Evolutionary conservation across 1,139 yeast genomes (phyloP).

Genomic region (Pichia sp.): DNA sequence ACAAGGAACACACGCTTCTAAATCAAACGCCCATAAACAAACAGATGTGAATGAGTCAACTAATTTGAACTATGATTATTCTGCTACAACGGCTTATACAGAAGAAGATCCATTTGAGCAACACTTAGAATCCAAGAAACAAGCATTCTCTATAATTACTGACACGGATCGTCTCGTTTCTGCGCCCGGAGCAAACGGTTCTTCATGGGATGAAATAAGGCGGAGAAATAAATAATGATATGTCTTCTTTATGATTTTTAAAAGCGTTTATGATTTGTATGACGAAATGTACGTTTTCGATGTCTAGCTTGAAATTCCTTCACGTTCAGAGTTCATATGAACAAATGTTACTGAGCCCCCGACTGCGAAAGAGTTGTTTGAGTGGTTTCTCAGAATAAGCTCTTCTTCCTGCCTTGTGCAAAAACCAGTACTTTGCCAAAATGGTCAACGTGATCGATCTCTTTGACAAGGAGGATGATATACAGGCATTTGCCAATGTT

Average conservation of each 20-base stretch:
- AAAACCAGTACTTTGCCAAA: slow-evolving; percentile 10
- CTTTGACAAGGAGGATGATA: slow-evolving; percentile 19
- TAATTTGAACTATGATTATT: too few species aligned
- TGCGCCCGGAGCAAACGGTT: slow-evolving; percentile 6
- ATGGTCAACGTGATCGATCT: not conserved
- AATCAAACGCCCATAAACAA: not conserved
- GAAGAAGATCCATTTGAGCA: not conserved
- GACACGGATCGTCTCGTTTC: slow-evolving; percentile 7
- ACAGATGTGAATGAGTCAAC: not conserved
- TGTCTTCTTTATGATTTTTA: not conserved
- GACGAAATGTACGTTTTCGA: too few species aligned
- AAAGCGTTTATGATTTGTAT: too few species aligned
- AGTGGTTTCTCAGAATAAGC: too few species aligned
- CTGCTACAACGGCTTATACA: not conserved
- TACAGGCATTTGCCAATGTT: not conserved
- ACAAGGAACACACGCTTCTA: not conserved
- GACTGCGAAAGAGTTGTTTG: too few species aligned
- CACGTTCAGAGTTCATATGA: too few species aligned
- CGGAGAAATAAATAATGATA: not conserved
- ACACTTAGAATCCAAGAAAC: not conserved
- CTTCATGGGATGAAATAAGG: slow-evolving; percentile 15
- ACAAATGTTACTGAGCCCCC: too few species aligned
- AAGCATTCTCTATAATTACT: not conserved
- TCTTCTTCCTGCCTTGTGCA: slow-evolving; percentile 7
- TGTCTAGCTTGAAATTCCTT: too few species aligned